Conservation (phyloP, 116 monocot genomes). For the Iris pallida region DNA sequence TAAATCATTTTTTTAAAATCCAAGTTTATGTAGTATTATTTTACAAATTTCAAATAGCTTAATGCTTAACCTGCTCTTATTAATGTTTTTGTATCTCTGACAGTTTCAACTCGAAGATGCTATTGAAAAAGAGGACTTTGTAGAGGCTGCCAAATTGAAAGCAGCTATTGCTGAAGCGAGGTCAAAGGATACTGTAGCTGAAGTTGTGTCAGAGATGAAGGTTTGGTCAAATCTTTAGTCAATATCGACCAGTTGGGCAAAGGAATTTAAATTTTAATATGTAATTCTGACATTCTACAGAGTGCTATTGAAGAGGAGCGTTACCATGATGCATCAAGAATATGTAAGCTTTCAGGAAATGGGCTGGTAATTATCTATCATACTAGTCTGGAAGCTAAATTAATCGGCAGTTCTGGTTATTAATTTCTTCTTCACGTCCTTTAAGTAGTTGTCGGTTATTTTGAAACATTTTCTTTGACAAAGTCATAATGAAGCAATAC, state of each 20-base stretch:
- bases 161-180: slow-evolving; percentile 58
- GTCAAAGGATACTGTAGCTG: slow-evolving; percentile 56
- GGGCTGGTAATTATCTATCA: slow-evolving; percentile 47
- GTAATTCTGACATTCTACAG: slow-evolving; percentile 29
- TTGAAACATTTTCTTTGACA: too few species aligned
- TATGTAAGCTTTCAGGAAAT: slow-evolving; percentile 59
- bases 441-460: too few species aligned
- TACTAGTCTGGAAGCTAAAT: not conserved
- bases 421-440: too few species aligned
- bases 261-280: not conserved
- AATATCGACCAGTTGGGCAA: not conserved
- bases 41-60: too few species aligned
- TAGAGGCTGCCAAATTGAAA: slow-evolving; percentile 78
- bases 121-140: slow-evolving; percentile 80
- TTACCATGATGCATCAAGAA: slow-evolving; percentile 75
- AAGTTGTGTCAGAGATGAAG: slow-evolving; percentile 74
- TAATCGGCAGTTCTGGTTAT: not conserved
- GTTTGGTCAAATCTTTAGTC: slow-evolving; percentile 21
- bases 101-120: slow-evolving; percentile 97
- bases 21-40: too few species aligned
- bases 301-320: slow-evolving; percentile 71
- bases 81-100: not conserved
- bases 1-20: too few species aligned
- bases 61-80: not conserved
- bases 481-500: too few species aligned